A percentile compares a stretch with the other conserved stretches of the same genome.
These are phyloP conservation scores for Cryphonectria carpinicola DNA, from an alignment of 2,329 filamentous ascomycete species.

Conservation along the genomic window DNA sequence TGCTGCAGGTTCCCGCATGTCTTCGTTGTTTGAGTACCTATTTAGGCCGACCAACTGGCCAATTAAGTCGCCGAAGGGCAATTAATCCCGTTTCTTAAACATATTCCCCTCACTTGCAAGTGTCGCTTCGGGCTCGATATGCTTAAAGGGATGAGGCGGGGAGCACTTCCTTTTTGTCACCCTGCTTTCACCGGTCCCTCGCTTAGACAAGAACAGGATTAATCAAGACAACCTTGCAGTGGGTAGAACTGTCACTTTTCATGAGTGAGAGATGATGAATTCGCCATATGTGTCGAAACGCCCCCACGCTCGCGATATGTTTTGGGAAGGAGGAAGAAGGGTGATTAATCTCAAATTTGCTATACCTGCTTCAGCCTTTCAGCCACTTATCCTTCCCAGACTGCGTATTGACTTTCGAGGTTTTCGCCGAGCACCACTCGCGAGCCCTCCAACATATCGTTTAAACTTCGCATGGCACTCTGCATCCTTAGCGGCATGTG, in stretches of 20 bases:
- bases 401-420: neutral
- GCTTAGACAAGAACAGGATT: neutral
- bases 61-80: neutral
- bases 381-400: neutral
- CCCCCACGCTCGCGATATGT: neutral
- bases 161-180: neutral
- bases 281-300: neutral
- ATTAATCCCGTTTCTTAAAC: neutral
- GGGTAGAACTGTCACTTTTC: neutral
- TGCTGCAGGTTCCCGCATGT: neutral
- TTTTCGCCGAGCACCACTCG: neutral
- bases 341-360: neutral
- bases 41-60: neutral
- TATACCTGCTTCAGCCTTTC: neutral
- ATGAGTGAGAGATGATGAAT: neutral
- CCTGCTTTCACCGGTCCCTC: neutral
- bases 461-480: neutral
- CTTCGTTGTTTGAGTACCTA: neutral
- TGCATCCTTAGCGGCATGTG: neutral
- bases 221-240: no score
- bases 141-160: neutral
- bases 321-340: neutral
- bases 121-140: neutral
- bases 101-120: neutral
- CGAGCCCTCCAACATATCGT: neutral